A percentile compares a stretch with the other conserved stretches of the same genome.
These are phyloP conservation scores for Calcarisporium arbuscula DNA, from an alignment of 2,329 filamentous ascomycete species.

Conservation along the genomic window DNA sequence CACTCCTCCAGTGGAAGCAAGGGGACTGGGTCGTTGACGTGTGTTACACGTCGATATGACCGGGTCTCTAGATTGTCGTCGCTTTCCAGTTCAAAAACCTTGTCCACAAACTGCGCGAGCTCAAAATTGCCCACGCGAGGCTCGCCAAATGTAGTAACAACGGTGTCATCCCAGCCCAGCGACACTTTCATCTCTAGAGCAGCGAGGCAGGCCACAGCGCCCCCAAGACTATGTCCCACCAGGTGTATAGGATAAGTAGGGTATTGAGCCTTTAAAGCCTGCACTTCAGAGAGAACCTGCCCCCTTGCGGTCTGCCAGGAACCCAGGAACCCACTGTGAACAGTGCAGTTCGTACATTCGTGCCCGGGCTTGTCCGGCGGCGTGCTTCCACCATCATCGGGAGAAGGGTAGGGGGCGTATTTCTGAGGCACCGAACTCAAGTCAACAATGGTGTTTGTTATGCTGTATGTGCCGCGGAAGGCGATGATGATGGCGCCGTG, in stretches of 20 bases:
- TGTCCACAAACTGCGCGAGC: slow-evolving; percentile 49
- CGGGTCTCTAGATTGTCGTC: slow-evolving; percentile 25
- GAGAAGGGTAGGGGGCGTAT: slow-evolving; percentile 78
- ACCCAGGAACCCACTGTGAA: slow-evolving; percentile 82
- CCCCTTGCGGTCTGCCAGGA: slow-evolving; percentile 75
- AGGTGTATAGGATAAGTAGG: slow-evolving; percentile 70
- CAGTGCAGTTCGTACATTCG: slow-evolving; percentile 79
- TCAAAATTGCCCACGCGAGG: slow-evolving; percentile 59
- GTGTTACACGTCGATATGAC: slow-evolving; percentile 73
- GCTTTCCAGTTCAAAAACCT: slow-evolving; percentile 39
- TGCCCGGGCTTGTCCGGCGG: slow-evolving; percentile 32
- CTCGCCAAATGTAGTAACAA: slow-evolving; percentile 89
- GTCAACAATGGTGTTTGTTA: slow-evolving; percentile 86
- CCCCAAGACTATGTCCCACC: slow-evolving; percentile 87
- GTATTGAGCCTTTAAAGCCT: slow-evolving; percentile 51
- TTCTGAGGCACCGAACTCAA: slow-evolving; percentile 83
- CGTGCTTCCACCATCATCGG: slow-evolving; percentile 32
- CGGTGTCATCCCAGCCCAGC: slow-evolving; percentile 66
- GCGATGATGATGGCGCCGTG: slow-evolving; percentile 64
- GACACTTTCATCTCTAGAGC: slow-evolving; percentile 69
- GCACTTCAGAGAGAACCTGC: slow-evolving; percentile 61
- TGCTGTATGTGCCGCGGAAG: slow-evolving; percentile 90
- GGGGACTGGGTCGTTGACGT: slow-evolving; percentile 81
- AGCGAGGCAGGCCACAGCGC: slow-evolving; percentile 83
- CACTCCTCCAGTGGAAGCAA: slow-evolving; percentile 80